Conservation (phyloP, 208 protist genomes). For the Trichomonas tenax region DNA sequence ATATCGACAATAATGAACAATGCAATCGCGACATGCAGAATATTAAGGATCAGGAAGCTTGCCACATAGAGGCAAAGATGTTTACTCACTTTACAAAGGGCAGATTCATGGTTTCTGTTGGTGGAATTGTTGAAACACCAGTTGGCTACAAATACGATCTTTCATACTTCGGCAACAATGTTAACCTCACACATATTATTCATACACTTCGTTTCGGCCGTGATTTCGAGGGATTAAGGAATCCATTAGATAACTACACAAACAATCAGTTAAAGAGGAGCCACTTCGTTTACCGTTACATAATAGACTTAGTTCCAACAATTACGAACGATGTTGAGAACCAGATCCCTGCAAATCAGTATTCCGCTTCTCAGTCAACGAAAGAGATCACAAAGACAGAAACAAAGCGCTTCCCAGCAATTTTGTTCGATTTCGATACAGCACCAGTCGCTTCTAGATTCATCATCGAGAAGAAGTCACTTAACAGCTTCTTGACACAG, state of each 20-base stretch:
- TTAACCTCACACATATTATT: constrained; percentile 39
- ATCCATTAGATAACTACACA: constrained; percentile 43
- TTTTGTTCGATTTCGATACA: constrained; percentile 67
- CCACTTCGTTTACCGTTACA: constrained; percentile 50
- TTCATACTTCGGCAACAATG: not conserved
- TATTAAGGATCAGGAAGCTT: not conserved
- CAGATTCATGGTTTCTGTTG: not conserved
- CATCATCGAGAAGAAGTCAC: constrained; percentile 48
- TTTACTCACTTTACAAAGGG: not conserved
- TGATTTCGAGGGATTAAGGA: constrained; percentile 50
- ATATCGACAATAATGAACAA: not conserved
- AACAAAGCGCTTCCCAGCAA: constrained; percentile 38
- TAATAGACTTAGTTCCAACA: constrained; percentile 55
- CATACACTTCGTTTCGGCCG: constrained; percentile 51
- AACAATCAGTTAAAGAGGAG: not conserved
- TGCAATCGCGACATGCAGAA: not conserved
- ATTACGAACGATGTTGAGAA: constrained; percentile 21
- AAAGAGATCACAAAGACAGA: not conserved
- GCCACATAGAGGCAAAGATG: not conserved
- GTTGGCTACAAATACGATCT: not conserved
- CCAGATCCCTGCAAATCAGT: constrained; percentile 52
- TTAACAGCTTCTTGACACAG: constrained; percentile 66
- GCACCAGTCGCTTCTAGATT: constrained; percentile 66
- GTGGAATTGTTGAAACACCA: not conserved
- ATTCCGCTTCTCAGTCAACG: constrained; percentile 34